Evolutionary conservation across 1,139 yeast genomes (phyloP).

Genomic region (Yamadazyma atlantica): DNA sequence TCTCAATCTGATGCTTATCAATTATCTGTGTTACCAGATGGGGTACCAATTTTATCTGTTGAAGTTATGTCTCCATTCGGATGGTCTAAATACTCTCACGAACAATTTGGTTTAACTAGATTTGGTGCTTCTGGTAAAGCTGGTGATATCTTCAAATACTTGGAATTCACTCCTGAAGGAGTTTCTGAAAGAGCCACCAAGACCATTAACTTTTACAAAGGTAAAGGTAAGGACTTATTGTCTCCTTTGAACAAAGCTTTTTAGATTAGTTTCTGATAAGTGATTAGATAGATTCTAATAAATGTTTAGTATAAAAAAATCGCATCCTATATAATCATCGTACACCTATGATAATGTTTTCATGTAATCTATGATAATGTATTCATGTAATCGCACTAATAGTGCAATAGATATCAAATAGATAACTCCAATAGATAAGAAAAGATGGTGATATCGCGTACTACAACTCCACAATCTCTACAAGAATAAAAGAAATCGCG

Average conservation of each 20-base stretch:
- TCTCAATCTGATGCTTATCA: slow-evolving; percentile 76
- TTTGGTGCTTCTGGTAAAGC: slow-evolving; percentile 98
- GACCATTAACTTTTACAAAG: slow-evolving; percentile 83
- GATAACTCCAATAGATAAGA: too few species aligned
- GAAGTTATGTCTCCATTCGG: slow-evolving; percentile 93
- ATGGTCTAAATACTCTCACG: slow-evolving; percentile 96
- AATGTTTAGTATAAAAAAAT: slow-evolving; percentile 9
- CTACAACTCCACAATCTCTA: too few species aligned
- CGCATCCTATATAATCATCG: too few species aligned
- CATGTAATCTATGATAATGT: too few species aligned
- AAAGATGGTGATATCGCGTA: too few species aligned
- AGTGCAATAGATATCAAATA: too few species aligned
- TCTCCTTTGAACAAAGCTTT: slow-evolving; percentile 87
- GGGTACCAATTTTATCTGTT: slow-evolving; percentile 88
- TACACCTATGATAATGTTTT: too few species aligned
- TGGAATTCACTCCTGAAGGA: slow-evolving; percentile 93
- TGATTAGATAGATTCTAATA: slow-evolving; percentile 1
- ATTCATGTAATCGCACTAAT: too few species aligned
- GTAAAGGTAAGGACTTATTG: slow-evolving; percentile 66
- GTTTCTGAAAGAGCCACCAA: slow-evolving; percentile 82
- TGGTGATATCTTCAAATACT: slow-evolving; percentile 74
- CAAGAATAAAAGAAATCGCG: too few species aligned
- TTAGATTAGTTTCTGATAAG: slow-evolving; percentile 19
- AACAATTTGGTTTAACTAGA: slow-evolving; percentile 92
- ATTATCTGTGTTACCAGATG: slow-evolving; percentile 89